These are phyloP conservation scores for Jaenimonas drosophilae DNA, from an alignment of 208 protist species.

Conservation along the genomic window DNA sequence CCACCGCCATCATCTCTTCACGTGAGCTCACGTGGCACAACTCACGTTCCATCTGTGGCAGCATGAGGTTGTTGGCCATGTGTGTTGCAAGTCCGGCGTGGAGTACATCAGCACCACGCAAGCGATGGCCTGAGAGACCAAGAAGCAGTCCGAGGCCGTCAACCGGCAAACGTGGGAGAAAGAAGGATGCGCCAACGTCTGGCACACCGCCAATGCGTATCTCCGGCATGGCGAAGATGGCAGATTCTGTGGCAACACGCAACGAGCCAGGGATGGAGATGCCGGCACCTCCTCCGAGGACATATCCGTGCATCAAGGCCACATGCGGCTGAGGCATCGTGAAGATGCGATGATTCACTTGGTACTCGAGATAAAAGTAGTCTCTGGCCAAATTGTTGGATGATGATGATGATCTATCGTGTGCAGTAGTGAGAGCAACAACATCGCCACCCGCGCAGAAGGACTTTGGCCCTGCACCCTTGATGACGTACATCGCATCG, in stretches of 20 bases:
- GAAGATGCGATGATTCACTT: conserved; percentile 50
- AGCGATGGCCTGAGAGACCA: conserved; percentile 28
- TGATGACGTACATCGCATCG: conserved; percentile 36
- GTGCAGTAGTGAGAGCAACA: conserved; percentile 22
- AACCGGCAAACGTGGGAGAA: conserved; percentile 22
- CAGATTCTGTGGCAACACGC: conserved; percentile 67
- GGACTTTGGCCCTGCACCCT: conserved; percentile 48
- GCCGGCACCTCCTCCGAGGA: conserved; percentile 75
- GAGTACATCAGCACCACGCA: conserved; percentile 35
- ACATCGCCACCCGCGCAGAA: conserved; percentile 87
- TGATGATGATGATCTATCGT: no score
- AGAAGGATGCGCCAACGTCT: conserved; percentile 34
- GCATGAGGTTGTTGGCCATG: no score
- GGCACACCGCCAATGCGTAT: conserved; percentile 43
- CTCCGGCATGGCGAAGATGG: conserved; percentile 68
- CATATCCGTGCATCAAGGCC: conserved; percentile 74
- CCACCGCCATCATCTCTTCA: no score
- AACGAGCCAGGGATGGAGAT: conserved; percentile 57
- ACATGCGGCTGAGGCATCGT: conserved; percentile 42
- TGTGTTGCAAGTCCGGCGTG: conserved; percentile 36
- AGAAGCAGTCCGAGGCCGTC: conserved; percentile 32
- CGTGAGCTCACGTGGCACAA: no score
- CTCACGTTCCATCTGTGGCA: no score
- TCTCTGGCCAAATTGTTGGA: conserved; percentile 8
- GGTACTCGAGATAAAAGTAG: conserved; percentile 67